phyloP scores from a whole-genome alignment of 176 grass and related monocot species.

The Oryza nivara region DNA sequence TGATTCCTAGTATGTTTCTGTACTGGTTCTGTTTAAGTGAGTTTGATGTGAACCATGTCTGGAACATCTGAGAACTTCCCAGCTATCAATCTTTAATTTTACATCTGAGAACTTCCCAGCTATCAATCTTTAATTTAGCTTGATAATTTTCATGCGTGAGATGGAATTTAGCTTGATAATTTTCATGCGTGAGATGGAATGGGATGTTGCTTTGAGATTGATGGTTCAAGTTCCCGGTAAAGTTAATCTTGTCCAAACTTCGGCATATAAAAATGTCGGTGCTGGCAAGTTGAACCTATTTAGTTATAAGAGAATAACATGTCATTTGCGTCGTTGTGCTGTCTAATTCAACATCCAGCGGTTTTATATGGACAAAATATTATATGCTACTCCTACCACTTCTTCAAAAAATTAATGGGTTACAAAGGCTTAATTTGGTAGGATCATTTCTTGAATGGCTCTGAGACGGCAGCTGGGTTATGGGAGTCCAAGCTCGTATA shows the following conservation, averaged over 20 bases:
- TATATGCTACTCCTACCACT: too few relatives aligned
- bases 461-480: too few relatives aligned
- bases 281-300: too few relatives aligned
- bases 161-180: neutral
- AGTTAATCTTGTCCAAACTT: neutral
- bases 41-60: neutral
- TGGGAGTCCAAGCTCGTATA: too few relatives aligned
- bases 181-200: neutral
- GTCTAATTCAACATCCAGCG: too few relatives aligned
- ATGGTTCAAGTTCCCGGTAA: neutral
- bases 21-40: neutral
- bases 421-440: too few relatives aligned
- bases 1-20: slow-evolving; percentile 5
- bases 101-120: neutral
- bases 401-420: too few relatives aligned
- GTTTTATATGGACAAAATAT: too few relatives aligned
- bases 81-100: neutral
- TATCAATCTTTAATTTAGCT: neutral
- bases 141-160: neutral
- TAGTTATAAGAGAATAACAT: too few relatives aligned
- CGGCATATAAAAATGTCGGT: too few relatives aligned
- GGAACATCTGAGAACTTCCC: neutral
- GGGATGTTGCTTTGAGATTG: neutral
- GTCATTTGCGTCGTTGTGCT: too few relatives aligned
- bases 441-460: too few relatives aligned